phyloP scores from a whole-genome alignment of 176 grass and related monocot genomes.

The Phyllostachys edulis region DNA sequence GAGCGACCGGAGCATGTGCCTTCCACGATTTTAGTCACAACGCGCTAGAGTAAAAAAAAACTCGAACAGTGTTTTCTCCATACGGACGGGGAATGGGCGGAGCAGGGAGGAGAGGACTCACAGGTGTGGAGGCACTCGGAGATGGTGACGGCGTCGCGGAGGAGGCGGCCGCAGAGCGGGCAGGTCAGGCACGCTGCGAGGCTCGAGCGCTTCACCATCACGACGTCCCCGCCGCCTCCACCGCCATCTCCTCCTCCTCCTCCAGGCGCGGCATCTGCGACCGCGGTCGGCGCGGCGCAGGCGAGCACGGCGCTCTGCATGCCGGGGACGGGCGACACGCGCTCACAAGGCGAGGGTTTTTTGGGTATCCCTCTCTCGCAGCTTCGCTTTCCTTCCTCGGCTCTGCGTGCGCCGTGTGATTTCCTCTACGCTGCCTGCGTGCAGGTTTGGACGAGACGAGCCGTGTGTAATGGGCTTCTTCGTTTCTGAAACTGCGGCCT shows the following conservation, averaged over 20 bases:
- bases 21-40: not conserved
- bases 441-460: not conserved
- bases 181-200: slow-evolving; percentile 58
- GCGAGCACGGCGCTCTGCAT: slow-evolving; percentile 29
- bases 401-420: not conserved
- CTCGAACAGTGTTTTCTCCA: too few relatives aligned
- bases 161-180: slow-evolving; percentile 55
- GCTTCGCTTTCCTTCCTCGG: slow-evolving; percentile 23
- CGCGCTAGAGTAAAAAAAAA: not conserved
- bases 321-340: not conserved
- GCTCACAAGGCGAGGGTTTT: not conserved
- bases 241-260: not conserved
- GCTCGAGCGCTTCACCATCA: slow-evolving; percentile 43
- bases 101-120: slow-evolving; percentile 33
- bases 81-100: not conserved
- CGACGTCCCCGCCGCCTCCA: slow-evolving; percentile 15
- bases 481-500: not conserved
- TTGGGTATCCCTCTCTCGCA: not conserved
- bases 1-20: not conserved
- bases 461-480: not conserved
- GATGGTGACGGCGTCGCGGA: slow-evolving; percentile 73
- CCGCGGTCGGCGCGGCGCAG: not conserved
- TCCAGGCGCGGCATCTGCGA: not conserved
- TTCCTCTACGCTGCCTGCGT: not conserved
- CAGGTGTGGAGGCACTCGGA: slow-evolving; percentile 86